These are phyloP conservation scores for Stentor coeruleus DNA, from an alignment of 73 alveolate genomes.

Conservation along the genomic window DNA sequence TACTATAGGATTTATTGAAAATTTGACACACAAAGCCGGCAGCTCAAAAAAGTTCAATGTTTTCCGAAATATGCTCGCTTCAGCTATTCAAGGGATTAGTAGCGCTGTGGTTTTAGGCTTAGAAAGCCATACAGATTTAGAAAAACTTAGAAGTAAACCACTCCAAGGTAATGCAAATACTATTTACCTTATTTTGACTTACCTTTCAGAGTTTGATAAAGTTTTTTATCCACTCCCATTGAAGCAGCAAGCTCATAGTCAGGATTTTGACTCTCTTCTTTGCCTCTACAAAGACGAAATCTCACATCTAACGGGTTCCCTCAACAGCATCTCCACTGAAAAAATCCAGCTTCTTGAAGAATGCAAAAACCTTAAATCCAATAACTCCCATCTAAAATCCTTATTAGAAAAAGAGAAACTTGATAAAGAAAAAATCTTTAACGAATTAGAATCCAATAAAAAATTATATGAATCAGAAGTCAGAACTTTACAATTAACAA, in stretches of 20 bases:
- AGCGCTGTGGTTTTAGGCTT: constrained; percentile 55
- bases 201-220: constrained; percentile 52
- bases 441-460: neutral
- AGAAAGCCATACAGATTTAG: constrained; percentile 56
- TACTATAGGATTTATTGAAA: constrained; percentile 47
- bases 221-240: constrained; percentile 75
- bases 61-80: constrained; percentile 52
- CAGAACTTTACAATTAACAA: neutral
- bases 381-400: neutral
- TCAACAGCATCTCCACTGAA: neutral
- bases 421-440: neutral
- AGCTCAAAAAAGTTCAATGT: constrained; percentile 46
- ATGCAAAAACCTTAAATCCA: no score
- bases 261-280: no score
- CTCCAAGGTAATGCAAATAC: constrained; percentile 23
- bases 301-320: neutral
- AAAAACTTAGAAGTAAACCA: constrained; percentile 27
- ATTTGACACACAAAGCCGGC: constrained; percentile 64
- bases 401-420: neutral
- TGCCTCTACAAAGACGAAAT: no score
- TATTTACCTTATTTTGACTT: constrained; percentile 57
- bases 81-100: constrained; percentile 40
- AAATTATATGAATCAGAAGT: neutral
- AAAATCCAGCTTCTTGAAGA: neutral
- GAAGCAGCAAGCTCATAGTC: neutral